Percentiles rank a stretch among this genome's conserved stretches.
Evolutionary conservation across 805 yeast species (phyloP).

Genomic region (Metschnikowia gruessii): DNA sequence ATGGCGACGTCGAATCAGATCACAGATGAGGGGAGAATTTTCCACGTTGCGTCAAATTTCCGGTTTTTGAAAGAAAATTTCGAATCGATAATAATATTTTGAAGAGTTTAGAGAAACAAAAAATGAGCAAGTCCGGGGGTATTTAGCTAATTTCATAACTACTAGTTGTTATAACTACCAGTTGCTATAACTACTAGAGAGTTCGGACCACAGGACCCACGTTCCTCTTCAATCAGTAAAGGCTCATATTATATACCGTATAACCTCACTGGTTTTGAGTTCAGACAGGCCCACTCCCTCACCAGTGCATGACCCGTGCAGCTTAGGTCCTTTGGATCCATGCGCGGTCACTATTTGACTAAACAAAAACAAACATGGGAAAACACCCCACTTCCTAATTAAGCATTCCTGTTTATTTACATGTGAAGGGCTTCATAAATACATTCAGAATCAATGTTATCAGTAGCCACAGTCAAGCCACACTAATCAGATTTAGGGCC

Average conservation of each 20-base stretch:
- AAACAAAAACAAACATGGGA: not conserved
- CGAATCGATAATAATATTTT: too few species aligned
- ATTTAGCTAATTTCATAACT: too few species aligned
- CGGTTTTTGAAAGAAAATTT: too few species aligned
- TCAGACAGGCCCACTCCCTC: constrained; percentile 1
- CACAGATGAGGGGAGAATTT: too few species aligned
- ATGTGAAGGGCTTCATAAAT: not conserved
- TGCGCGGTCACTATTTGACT: not conserved
- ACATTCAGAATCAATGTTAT: too few species aligned
- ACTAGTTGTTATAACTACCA: too few species aligned
- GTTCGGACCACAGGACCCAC: not conserved
- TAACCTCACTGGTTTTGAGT: constrained; percentile 5
- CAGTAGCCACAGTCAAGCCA: not conserved
- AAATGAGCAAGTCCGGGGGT: too few species aligned
- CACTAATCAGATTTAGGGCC: constrained; percentile 18
- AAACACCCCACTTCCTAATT: not conserved
- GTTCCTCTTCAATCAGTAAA: not conserved
- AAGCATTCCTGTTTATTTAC: not conserved
- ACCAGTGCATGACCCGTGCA: not conserved
- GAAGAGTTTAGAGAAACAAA: too few species aligned
- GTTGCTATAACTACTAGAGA: too few species aligned
- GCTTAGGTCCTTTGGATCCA: not conserved
- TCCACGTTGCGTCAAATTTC: too few species aligned
- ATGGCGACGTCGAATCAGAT: too few species aligned
- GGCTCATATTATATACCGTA: not conserved